phyloP scores from a whole-genome alignment of 2,329 filamentous ascomycete genomes.

The Cadophora gregata region DNA sequence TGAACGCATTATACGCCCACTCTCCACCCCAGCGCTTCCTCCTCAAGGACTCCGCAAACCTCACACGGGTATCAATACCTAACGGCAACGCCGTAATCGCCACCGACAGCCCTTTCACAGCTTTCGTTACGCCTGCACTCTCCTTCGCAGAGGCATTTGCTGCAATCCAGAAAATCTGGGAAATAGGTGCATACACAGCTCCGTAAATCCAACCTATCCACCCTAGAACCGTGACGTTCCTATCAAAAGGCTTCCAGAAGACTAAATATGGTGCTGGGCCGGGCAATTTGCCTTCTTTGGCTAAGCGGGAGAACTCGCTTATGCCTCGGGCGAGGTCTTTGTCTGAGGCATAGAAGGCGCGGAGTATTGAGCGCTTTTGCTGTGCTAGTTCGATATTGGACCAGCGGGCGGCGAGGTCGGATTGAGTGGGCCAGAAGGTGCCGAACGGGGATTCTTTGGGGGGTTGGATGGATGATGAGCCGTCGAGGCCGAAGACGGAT shows the following conservation, averaged over 20 bases:
- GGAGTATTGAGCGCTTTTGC: constrained; percentile 8
- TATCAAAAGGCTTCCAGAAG: neutral
- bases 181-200: no score
- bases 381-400: constrained; percentile 6
- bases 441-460: constrained; percentile 10
- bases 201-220: constrained; percentile 7
- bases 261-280: neutral
- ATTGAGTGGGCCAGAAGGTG: constrained; percentile 20
- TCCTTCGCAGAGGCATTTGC: no score
- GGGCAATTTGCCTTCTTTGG: constrained; percentile 6
- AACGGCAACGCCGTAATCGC: no score
- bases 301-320: constrained; percentile 1
- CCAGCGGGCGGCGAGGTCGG: constrained; percentile 11
- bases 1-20: no score
- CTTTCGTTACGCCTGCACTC: no score
- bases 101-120: no score
- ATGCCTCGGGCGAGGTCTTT: constrained; percentile 3
- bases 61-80: no score
- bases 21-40: no score
- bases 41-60: no score
- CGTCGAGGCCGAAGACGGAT: constrained; percentile 7
- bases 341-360: constrained; percentile 17
- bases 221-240: constrained; percentile 15
- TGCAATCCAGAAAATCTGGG: no score
- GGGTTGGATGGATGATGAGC: neutral